Evolutionary conservation across 768 basidiomycete species (phyloP), one percentile per base, ranked within the genome.

Genomic region (Hydnomerulius pinastri): DNA sequence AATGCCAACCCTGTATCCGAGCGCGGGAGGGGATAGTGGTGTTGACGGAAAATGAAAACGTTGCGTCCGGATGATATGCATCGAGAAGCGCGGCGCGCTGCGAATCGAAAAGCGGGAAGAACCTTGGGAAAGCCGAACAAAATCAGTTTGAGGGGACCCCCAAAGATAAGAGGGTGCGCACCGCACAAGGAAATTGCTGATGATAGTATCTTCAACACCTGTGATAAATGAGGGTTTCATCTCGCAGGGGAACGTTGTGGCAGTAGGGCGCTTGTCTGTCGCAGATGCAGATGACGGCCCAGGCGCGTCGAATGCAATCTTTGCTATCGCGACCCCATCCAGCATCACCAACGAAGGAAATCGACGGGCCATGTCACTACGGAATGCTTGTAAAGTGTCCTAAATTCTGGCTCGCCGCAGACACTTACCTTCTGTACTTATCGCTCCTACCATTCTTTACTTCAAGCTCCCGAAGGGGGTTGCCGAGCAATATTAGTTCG

Each of bases 11-110:
- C 63, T 86, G 79, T 39, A 89, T 75, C 40, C 89, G 80, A 0
- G 91, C 89, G 13, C 94, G 87, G 6, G 77, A 66, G 4, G 91
- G 91, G 53, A 95, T 88, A 6, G 80, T 65, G 1, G 94, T 95
- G 65, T 94, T 95, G 59, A 83, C 82, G 17, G 87, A 88, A 65
- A 86, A 89, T 1, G 94, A 97, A 66, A 98, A 94, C 7, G 93
- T 95, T n/a, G 95, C 90, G 10, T 80, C 72, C 1, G 89, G 83
- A 51, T 90, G 82, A 65, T 98, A 99, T 17, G 79, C 91, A 39
- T 86, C 76, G 13, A 80, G 61, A 6, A 98, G 77, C 0, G 75
- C 70, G 0, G 77, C 69, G 15, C 96, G 84, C 55, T 90, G 82
- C 17, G 72, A 77, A 66, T 99, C 97, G 67, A 90, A 95, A 2